phyloP scores from a whole-genome alignment of 2,329 filamentous ascomycete species.

The Sclerotinia subarctica region DNA sequence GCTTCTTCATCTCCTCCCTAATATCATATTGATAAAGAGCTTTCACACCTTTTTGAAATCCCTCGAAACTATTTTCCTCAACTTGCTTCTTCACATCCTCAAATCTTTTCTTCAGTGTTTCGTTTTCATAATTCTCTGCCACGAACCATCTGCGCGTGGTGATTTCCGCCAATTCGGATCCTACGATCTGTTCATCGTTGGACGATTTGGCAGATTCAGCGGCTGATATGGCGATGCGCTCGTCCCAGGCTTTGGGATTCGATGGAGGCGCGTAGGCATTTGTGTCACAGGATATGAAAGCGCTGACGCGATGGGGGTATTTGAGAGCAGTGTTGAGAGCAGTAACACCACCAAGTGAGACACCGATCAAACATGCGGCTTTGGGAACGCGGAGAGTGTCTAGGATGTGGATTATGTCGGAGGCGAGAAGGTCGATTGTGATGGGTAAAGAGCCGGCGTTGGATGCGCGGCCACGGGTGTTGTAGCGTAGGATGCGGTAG shows the following conservation, averaged over 20 bases:
- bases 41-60: conserved; percentile 65
- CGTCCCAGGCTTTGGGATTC: conserved; percentile 77
- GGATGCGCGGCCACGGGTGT: conserved; percentile 58
- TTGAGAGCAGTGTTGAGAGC: conserved; percentile 68
- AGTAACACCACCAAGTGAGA: conserved; percentile 79
- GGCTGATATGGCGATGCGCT: conserved; percentile 68
- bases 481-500: conserved; percentile 74
- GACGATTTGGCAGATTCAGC: conserved; percentile 43
- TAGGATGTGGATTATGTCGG: conserved; percentile 65
- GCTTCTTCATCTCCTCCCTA: conserved; percentile 49
- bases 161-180: conserved; percentile 60
- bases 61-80: conserved; percentile 62
- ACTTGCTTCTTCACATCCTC: conserved; percentile 67
- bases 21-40: conserved; percentile 72
- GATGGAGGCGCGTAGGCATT: conserved; percentile 68
- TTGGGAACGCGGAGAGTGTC: conserved; percentile 65
- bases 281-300: conserved; percentile 75
- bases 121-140: conserved; percentile 53
- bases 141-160: conserved; percentile 78
- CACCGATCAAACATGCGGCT: conserved; percentile 67
- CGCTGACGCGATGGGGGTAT: conserved; percentile 55
- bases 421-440: conserved; percentile 56
- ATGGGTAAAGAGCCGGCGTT: conserved; percentile 28
- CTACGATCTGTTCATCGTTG: conserved; percentile 52
- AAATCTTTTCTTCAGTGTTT: conserved; percentile 47